Evolutionary conservation across 1,284 basidiomycete species (phyloP), one percentile per base, ranked within the genome.

Genomic region (Ceratobasidium sp.): DNA sequence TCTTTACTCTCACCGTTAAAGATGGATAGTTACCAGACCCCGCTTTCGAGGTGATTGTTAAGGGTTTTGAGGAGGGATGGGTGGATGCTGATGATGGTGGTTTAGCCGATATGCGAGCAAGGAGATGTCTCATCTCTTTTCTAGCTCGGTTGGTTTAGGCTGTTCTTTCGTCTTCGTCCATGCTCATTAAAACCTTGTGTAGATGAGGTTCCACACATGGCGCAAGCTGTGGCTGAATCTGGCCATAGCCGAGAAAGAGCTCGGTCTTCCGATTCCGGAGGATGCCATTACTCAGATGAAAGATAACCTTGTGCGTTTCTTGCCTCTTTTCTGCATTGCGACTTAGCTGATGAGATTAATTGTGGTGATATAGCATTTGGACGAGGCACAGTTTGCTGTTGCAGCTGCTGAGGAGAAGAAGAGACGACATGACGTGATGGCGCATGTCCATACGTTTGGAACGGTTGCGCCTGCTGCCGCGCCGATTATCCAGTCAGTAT

Each of bases 181-280:
- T 15, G 31, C 24, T 33, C 24, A 17, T 22, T 54, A 17, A 54
- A 2, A 24, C 22, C 27, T n/a, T n/a, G n/a, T n/a, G 4, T 27
- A 98, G 96, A 97, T 94, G 78, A 93, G 98, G 29, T 99, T 98
- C 84, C 90, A 90, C 76, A 99, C 97, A n/a, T 99, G 97, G 97
- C 88, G 97, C 79, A 88, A 93, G 81, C 88, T 99, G 29, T 99
- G 97, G 97, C 89, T 99, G 78, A 97, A 93, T 83, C 93, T 99
- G 59, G 98, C 97, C 74, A 93, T 94, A 74, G 97, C 97, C 11
- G 96, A 99, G 84, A 96, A 98, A 85, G 91, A 99, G 84, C 90
- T 99, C 51, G 98, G 97, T 0, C 87, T 99, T 59, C 89, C 91
- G 72, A 96, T 99, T 82, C 86, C 94, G 0, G 94, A 97, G 78